Conservation (phyloP, 805 yeast species). For the Lipomyces sp. region DNA sequence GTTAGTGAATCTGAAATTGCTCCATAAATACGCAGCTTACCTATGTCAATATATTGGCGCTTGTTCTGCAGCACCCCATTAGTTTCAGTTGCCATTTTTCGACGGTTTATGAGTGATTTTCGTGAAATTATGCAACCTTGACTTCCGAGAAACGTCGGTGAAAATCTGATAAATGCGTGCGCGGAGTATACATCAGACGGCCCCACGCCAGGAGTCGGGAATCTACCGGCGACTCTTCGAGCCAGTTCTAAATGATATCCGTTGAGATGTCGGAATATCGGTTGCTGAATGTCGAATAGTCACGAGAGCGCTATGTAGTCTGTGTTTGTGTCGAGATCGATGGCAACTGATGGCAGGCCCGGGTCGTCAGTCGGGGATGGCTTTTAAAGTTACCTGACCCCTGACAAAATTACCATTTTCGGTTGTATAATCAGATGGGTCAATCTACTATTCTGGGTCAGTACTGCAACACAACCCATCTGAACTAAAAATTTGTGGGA, state of each 20-base stretch:
- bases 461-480: no score
- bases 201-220: background rate
- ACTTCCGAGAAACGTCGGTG: background rate
- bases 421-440: no score
- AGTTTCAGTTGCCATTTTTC: slow-evolving; percentile 1
- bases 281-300: no score
- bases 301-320: no score
- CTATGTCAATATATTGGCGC: slow-evolving; percentile 31
- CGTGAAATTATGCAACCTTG: no score
- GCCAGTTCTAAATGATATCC: background rate
- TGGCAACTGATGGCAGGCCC: no score
- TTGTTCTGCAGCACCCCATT: background rate
- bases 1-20: slow-evolving; percentile 32
- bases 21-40: slow-evolving; percentile 10
- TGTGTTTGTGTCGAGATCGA: no score
- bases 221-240: background rate
- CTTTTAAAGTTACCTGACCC: background rate
- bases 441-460: no score
- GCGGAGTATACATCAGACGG: background rate
- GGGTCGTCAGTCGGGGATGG: background rate
- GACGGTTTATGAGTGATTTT: background rate
- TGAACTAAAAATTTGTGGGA: background rate
- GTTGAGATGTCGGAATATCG: background rate
- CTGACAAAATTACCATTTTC: background rate
- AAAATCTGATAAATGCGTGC: background rate